Percentiles rank a stretch among this genome's conserved stretches.
Evolutionary conservation across 495 filamentous ascomycete species (phyloP).

Genomic region (Penicillium flavigenum): DNA sequence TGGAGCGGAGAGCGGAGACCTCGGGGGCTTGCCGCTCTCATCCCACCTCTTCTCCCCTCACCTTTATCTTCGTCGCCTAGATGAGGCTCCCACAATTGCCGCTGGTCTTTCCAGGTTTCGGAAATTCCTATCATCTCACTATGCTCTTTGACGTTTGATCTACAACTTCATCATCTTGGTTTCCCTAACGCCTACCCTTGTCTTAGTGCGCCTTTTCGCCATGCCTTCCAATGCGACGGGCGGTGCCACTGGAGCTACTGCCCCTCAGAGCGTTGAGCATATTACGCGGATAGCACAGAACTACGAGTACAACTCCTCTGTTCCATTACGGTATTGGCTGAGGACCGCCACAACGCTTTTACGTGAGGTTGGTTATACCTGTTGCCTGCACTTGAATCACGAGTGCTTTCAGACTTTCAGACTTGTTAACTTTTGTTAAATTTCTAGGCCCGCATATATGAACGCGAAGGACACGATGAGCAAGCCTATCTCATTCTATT

Average conservation of each 20-base stretch:
- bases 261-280: conserved; percentile 67
- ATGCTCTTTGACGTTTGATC: conserved; percentile 21
- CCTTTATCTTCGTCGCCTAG: conserved; percentile 19
- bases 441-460: conserved; percentile 69
- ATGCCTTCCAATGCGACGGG: conserved; percentile 34
- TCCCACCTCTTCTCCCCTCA: conserved; percentile 7
- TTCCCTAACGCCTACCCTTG: not conserved
- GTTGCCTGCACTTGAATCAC: not conserved
- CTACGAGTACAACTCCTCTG: conserved; percentile 74
- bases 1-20: conserved; percentile 6
- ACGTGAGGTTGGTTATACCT: conserved; percentile 62
- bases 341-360: conserved; percentile 73
- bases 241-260: conserved; percentile 27
- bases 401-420: not conserved
- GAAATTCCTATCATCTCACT: conserved; percentile 13
- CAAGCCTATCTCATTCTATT: conserved; percentile 85
- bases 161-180: conserved; percentile 13
- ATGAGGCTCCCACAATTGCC: conserved; percentile 24
- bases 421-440: conserved; percentile 12
- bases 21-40: not conserved
- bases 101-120: conserved; percentile 22
- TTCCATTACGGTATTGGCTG: conserved; percentile 77
- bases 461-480: conserved; percentile 79
- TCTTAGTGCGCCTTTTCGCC: not conserved
- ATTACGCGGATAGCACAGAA: conserved; percentile 68